Evolutionary conservation across 352 stramenopile species (phyloP), one percentile per base, ranked within the genome.

Genomic region (Globisporangium okanoganense): DNA sequence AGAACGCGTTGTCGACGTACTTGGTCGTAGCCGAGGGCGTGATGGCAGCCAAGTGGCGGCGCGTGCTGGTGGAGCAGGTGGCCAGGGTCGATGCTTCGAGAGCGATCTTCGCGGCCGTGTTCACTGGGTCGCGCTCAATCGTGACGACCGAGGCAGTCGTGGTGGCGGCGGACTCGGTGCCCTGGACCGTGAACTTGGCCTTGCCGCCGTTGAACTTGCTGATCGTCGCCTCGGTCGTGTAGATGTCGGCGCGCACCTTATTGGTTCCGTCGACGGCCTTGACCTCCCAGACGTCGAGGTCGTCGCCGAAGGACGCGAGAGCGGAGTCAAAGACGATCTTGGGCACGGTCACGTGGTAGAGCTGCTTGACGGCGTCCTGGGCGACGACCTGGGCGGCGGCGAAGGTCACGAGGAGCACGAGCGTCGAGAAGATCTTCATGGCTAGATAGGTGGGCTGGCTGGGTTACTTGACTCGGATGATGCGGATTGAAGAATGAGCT

Each of bases 321-420:
- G 56, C 44, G 2, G 45, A 25, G 27, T 62, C 56, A 1, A 62
- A 64, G 14, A 72, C 57, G 18, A 27, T 40, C 64, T 72, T 75
- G 38, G 68, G 64, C 45, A 69, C 59, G 1, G 59, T 75, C 5
- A 75, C 68, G 57, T 75, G 68, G 60, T 60, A 75, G 41, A 71
- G 68, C 40, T 75, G 64, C 68, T 75, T 72, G n/a, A n/a, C n/a
- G n/a, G n/a, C n/a, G n/a, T n/a, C n/a, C 33, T 14, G 7, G 33
- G 33, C 33, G 33, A 10, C 9, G 33, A 38, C 33, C 13, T 38
- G 9, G 33, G 33, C 33, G 4, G 13, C 33, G 7, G 33, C 9
- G 9, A n/a, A n/a, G n/a, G n/a, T n/a, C n/a, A 10, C 33, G 33
- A 38, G 33, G 8, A 38, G 13, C 4, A 10, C 3, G 16, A 44